Evolutionary conservation across 208 protist genomes (phyloP), one percentile per base, ranked within the genome.

Genomic region (Lotmaria passim): DNA sequence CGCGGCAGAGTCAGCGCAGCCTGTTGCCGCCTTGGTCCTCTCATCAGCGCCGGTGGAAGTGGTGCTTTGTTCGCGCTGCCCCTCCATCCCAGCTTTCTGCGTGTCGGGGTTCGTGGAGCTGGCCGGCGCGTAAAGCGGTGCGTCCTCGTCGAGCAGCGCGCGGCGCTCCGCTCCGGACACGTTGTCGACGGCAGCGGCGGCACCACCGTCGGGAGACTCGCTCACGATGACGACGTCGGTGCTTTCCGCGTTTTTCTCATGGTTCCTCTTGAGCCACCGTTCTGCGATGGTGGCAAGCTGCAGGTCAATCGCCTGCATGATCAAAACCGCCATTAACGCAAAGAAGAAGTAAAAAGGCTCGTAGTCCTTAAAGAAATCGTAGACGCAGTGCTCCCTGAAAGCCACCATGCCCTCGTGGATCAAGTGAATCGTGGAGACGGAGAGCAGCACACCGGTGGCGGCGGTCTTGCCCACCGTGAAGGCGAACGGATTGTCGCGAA

Each of bases 221-320:
- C 11, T 28, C 21, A 56, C 53, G n/a, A 60, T 60, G 46, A 28
- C 46, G 2, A 52, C 65, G 0, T 38, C 53, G 24, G 34, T 19
- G 36, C 34, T 53, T 46, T 48, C 39, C 19, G 36, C 34, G 41
- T 56, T 41, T 4, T 57, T 44, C 55, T 50, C 10, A 15, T 60
- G 56, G 12, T 67, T 65, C 47, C 4, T 26, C 50, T 56, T 47
- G 24, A 68, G 24, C 75, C 79, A 85, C 23, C 55, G 41, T 53
- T 81, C 65, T 15, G 68, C 38, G 38, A 74, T 33, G 19, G 38
- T 24, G 41, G 71, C 79, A 30, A 85, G 52, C 52, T 78, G 17
- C 26, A 78, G 30, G 55, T 85, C 75, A 12, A 81, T n/a, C 24
- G 69, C 46, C 28, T 85, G 74, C 75, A 86, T 82, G 17, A 78